phyloP scores from a whole-genome alignment of 2,329 filamentous ascomycete species.

The Laburnicola sp. region DNA sequence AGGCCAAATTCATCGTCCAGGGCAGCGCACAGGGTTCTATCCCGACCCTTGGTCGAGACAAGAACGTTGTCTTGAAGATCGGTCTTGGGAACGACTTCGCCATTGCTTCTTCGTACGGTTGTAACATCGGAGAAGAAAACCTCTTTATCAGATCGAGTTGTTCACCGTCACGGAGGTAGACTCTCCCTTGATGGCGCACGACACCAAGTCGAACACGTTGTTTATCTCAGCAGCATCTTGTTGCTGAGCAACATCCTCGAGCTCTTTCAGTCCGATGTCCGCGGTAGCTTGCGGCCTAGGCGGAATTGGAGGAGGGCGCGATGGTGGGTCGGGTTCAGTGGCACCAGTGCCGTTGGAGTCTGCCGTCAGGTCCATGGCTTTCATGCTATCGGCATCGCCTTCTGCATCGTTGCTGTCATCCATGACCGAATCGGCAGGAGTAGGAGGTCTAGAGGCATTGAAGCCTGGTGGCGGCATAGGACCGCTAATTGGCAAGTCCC shows the following conservation, averaged over 20 bases:
- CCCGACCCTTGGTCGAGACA: conserved; percentile 60
- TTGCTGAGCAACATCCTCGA: conserved; percentile 67
- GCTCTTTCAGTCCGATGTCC: conserved; percentile 49
- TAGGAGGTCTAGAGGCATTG: conserved; percentile 5
- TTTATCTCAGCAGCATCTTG: conserved; percentile 97
- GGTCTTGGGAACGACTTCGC: conserved; percentile 50
- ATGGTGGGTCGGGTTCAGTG: conserved; percentile 43
- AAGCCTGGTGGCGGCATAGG: conserved; percentile 47
- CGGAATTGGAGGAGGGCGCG: conserved; percentile 62
- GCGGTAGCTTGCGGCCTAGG: conserved; percentile 51
- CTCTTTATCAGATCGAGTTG: conserved; percentile 77
- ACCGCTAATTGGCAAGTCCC: conserved; percentile 51
- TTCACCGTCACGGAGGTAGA: conserved; percentile 69
- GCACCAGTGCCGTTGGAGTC: conserved; percentile 19
- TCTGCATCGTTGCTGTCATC: conserved; percentile 19
- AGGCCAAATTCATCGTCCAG: conserved; percentile 84
- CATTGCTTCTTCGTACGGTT: conserved; percentile 45
- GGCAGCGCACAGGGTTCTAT: conserved; percentile 76
- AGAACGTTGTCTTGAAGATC: conserved; percentile 66
- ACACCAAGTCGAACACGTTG: conserved; percentile 86
- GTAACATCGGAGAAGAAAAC: conserved; percentile 51
- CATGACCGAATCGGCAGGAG: conserved; percentile 31
- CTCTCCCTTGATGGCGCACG: conserved; percentile 79
- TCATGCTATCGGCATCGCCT: conserved; percentile 25
- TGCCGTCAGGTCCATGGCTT: conserved; percentile 22